phyloP scores from a whole-genome alignment of 192 early-diverging fungal genomes.

The Chytriomyces confervae region DNA sequence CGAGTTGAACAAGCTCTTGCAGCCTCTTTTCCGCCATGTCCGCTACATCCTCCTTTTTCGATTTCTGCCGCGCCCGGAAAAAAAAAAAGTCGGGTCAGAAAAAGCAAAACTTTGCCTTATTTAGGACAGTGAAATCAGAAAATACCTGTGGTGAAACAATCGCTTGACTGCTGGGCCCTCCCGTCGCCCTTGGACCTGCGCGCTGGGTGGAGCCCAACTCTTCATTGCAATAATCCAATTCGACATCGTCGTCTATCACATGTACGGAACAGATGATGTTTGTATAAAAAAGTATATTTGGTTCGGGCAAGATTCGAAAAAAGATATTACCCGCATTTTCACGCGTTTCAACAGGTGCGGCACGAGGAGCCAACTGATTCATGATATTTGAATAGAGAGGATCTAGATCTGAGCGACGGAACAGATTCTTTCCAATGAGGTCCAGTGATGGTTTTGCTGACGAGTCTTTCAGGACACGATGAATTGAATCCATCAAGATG shows the following conservation, averaged over 20 bases:
- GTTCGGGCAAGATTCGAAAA: neutral
- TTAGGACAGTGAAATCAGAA: too few relatives aligned
- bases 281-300: neutral
- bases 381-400: neutral
- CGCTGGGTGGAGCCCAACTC: neutral
- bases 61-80: too few relatives aligned
- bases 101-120: too few relatives aligned
- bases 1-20: too few relatives aligned
- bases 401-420: neutral
- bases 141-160: too few relatives aligned
- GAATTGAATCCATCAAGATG: neutral
- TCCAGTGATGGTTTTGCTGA: neutral
- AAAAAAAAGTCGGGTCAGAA: too few relatives aligned
- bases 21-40: too few relatives aligned
- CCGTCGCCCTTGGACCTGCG: too few relatives aligned
- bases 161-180: too few relatives aligned
- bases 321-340: neutral
- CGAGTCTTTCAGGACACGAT: neutral
- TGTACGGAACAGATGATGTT: too few relatives aligned
- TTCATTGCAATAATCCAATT: neutral
- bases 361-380: neutral
- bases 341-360: neutral
- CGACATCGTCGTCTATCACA: neutral
- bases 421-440: neutral
- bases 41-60: too few relatives aligned